phyloP scores from a whole-genome alignment of 2,329 filamentous ascomycete species.

The Juglanconis sp. region DNA sequence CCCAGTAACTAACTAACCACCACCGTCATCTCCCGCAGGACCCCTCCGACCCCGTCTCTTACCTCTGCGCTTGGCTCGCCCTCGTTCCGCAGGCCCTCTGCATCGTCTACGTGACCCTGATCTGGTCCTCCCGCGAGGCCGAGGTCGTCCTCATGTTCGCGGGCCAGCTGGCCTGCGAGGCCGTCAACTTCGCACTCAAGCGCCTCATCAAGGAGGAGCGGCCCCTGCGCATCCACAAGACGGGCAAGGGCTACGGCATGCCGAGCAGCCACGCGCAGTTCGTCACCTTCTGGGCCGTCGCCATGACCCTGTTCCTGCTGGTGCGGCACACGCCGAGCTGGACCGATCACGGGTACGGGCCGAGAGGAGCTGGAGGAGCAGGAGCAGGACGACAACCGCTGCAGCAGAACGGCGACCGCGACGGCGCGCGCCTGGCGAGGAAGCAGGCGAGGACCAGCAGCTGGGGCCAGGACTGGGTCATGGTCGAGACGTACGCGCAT shows the following conservation, averaged over 20 bases:
- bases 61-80: constrained; percentile 88
- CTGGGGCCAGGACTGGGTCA: constrained; percentile 17
- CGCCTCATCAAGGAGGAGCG: constrained; percentile 88
- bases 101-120: constrained; percentile 83
- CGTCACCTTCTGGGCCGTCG: constrained; percentile 85
- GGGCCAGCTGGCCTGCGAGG: constrained; percentile 90
- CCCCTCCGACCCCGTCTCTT: constrained; percentile 78
- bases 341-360: constrained; percentile 5
- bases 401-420: not conserved
- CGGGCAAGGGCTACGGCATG: constrained; percentile 95
- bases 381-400: not conserved
- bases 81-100: constrained; percentile 89
- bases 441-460: not conserved
- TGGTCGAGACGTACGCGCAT: constrained; percentile 35
- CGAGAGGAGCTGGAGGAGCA: not conserved
- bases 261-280: constrained; percentile 93
- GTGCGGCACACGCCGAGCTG: constrained; percentile 67
- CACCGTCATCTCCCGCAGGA: constrained; percentile 53
- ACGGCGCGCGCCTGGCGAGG: not conserved
- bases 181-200: constrained; percentile 84
- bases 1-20: not conserved
- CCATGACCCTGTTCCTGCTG: constrained; percentile 79
- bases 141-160: constrained; percentile 88
- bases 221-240: constrained; percentile 73
- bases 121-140: constrained; percentile 86